A percentile compares a stretch with the other conserved stretches of the same genome.
phyloP scores from a whole-genome alignment of 345 rosid genomes.

The Microcos paniculata region DNA sequence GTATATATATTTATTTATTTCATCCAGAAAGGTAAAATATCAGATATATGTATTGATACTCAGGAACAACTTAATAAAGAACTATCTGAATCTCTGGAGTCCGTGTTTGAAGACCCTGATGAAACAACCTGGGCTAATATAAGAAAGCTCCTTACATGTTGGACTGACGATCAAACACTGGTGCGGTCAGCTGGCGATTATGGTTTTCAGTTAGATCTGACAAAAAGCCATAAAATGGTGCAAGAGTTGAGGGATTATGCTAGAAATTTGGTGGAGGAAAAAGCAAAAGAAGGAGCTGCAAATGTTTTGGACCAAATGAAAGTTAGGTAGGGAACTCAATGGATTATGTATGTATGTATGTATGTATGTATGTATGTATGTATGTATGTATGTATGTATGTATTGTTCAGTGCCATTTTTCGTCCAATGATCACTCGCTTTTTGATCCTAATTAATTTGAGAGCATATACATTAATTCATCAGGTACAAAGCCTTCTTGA shows the following conservation, averaged over 20 bases:
- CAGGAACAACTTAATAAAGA: not conserved
- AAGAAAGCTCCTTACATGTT: conserved; percentile 54
- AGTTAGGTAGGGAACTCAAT: conserved; percentile 42
- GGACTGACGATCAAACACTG: conserved; percentile 48
- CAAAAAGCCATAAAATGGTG: conserved; percentile 36
- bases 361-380: no score
- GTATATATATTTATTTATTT: no score
- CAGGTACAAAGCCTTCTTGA: conserved; percentile 63
- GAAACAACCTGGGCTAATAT: conserved; percentile 60
- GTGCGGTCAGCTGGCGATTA: conserved; percentile 39
- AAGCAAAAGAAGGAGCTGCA: conserved; percentile 65
- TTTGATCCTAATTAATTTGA: conserved; percentile 19
- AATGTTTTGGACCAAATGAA: conserved; percentile 63
- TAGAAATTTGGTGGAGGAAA: conserved; percentile 54
- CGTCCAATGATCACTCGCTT: not conserved
- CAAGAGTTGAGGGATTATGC: conserved; percentile 47
- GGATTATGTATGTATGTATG: no score
- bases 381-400: no score
- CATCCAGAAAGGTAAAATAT: no score
- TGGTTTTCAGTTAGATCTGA: conserved; percentile 55
- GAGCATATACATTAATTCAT: conserved; percentile 16
- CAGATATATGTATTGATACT: no score
- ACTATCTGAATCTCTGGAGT: conserved; percentile 45
- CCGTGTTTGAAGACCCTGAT: conserved; percentile 51
- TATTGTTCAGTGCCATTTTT: no score